Conservation (phyloP, 2,329 filamentous ascomycete species). For the Conoideocrella luteorostrata region DNA sequence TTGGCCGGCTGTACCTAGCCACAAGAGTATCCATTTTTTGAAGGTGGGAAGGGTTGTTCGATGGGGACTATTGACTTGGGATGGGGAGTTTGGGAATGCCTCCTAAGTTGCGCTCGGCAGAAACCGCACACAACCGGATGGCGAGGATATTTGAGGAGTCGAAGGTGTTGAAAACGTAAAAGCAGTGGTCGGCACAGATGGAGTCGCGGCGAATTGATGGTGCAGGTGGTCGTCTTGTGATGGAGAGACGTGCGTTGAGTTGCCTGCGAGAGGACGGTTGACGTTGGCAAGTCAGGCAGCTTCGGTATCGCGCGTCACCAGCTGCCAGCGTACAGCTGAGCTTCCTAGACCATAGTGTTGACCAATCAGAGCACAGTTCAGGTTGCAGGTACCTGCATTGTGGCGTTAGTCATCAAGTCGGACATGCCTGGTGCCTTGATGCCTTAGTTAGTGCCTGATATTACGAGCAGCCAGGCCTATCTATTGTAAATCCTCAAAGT, state of each 20-base stretch:
- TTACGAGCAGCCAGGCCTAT: too few species aligned
- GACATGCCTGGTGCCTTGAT: constrained; percentile 2
- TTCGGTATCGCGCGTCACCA: constrained; percentile 37
- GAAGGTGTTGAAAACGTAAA: not conserved
- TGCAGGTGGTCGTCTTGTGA: not conserved
- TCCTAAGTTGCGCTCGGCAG: too few species aligned
- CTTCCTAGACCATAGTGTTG: not conserved
- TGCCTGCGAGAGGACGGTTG: not conserved
- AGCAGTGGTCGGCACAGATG: too few species aligned
- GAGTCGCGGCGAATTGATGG: constrained; percentile 1
- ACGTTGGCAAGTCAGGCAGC: constrained; percentile 32
- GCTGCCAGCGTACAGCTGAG: not conserved
- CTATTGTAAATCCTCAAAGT: too few species aligned
- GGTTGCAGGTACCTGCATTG: not conserved
- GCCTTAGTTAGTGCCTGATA: too few species aligned
- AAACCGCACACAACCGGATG: too few species aligned
- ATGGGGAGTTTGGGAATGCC: too few species aligned
- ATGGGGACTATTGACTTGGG: not conserved
- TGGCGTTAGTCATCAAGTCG: not conserved
- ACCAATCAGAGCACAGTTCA: not conserved
- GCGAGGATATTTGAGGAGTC: constrained; percentile 11
- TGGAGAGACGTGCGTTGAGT: constrained; percentile 3
- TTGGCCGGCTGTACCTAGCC: constrained; percentile 79
- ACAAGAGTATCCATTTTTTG: constrained; percentile 82
- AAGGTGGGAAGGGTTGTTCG: not conserved